Evolutionary conservation across 495 filamentous ascomycete species (phyloP), one percentile per base, ranked within the genome.

Genomic region (Cryomyces minteri): DNA sequence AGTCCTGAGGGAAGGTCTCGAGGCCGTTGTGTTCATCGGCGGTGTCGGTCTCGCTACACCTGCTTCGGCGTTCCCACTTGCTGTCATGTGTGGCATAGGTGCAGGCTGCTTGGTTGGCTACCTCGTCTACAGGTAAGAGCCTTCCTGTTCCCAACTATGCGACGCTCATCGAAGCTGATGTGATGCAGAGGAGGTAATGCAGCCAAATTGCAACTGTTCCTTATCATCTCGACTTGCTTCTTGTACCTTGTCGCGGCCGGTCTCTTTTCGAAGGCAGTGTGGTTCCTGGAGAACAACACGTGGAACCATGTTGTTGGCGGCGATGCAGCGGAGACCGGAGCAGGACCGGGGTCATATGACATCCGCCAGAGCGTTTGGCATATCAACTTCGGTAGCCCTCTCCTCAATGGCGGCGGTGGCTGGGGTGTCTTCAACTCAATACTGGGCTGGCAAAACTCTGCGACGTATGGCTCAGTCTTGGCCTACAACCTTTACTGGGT

Each of bases 401-500:
- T 67, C 18, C 41, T 80, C 11, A 76, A 77, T 43, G 82, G 82
- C 32, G 84, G 83, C 12, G 75, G 74, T 39, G 85, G 84, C 28
- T 95, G 88, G 88, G 86, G 84, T 39, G 74, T 94, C 55, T 92
- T 94, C 68, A 92, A 88, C 50, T 76, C 82, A 12, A 62, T 78
- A 50, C 62, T 84, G 6, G 88, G 88, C 25, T 95, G 88, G 88
- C 74, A 77, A 47, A 94, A 94, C 61, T 82, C 82, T 0, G 88
- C 84, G 1, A 88, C 84, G 0, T 85, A 88, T 46, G 83, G 77
- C 41, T 79, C 76, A 0, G 80, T 90, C 36, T 76, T 95, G 48
- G 75, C 79, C 4, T 95, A 95, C 64, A 92, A 94, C 54, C 29
- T 92, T 4, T 95, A 93, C 66, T 95, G 73, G 82, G 62, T 93